phyloP scores from a whole-genome alignment of 75 land plant genomes.

The Pinus tabuliformis region DNA sequence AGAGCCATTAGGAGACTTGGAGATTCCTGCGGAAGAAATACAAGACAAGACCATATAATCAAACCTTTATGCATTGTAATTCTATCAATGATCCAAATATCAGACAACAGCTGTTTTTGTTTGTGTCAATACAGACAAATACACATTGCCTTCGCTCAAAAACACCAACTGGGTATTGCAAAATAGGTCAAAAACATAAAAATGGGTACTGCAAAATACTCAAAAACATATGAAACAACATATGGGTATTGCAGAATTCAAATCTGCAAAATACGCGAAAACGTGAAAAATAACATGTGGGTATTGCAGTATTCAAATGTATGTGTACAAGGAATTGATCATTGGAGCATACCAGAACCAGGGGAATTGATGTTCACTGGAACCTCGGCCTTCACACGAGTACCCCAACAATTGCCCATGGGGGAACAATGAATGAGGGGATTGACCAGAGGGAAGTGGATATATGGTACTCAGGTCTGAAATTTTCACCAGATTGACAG shows the following conservation, averaged over 20 bases:
- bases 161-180: slow-evolving; percentile 1
- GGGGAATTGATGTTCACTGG: background rate
- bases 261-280: background rate
- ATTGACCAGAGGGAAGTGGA: too few species aligned
- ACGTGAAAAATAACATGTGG: background rate
- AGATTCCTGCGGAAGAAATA: background rate
- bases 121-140: background rate
- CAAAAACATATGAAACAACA: background rate
- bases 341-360: background rate
- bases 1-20: background rate
- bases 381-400: slow-evolving; percentile 6
- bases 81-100: too few species aligned
- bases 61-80: background rate
- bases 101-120: background rate
- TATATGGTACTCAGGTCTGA: too few species aligned
- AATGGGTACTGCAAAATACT: background rate
- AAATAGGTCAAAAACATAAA: background rate
- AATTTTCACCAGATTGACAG: too few species aligned
- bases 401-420: slow-evolving; percentile 12
- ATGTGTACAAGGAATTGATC: background rate
- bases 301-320: background rate
- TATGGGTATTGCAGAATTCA: background rate
- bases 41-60: background rate
- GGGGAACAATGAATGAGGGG: too few species aligned
- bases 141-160: background rate